Conservation (phyloP, 345 rosid species). For the Microcos paniculata region DNA sequence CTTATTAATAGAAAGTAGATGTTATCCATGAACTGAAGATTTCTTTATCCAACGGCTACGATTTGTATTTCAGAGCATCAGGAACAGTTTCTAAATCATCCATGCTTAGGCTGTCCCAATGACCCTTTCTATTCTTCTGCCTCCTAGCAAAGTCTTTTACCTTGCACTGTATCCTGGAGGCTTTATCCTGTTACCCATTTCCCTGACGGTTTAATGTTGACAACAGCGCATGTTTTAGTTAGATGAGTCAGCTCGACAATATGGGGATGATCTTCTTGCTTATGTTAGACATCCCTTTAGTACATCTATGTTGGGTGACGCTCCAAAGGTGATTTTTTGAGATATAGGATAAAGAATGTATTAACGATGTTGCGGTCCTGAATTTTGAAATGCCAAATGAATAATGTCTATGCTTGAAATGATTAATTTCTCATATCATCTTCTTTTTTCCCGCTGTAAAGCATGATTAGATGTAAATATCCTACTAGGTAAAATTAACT, state of each 20-base stretch:
- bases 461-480: not conserved
- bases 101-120: not conserved
- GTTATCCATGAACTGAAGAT: not conserved
- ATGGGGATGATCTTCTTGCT: not conserved
- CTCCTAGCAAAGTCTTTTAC: not conserved
- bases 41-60: not conserved
- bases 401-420: not conserved
- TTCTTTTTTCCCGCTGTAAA: not conserved
- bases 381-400: not conserved
- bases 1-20: not conserved
- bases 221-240: not conserved
- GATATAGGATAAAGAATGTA: not conserved
- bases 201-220: too few relatives aligned
- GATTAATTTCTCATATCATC: not conserved
- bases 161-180: not conserved
- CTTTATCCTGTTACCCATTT: too few relatives aligned
- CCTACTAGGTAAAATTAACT: not conserved
- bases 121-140: not conserved
- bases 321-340: not conserved
- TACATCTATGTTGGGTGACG: not conserved
- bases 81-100: not conserved
- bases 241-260: not conserved
- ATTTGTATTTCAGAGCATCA: not conserved
- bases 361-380: not conserved
- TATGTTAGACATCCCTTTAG: not conserved